Evolutionary conservation across 768 basidiomycete genomes (phyloP).

Genomic region (Cystoderma amianthinum): DNA sequence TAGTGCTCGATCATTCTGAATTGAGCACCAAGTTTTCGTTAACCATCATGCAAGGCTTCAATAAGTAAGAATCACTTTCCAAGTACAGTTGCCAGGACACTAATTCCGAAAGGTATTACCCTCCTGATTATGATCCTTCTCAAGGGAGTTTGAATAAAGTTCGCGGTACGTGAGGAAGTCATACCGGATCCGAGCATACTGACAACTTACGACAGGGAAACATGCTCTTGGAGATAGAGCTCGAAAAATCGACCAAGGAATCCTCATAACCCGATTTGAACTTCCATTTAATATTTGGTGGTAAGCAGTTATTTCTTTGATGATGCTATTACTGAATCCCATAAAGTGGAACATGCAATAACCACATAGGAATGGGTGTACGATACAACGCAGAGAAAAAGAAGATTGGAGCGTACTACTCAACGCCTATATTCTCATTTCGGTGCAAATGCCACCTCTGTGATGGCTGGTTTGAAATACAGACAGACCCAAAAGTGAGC

Average conservation of each 20-base stretch:
- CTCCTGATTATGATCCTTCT: conserved; percentile 43
- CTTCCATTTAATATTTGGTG: conserved; percentile 97
- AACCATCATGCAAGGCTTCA: conserved; percentile 36
- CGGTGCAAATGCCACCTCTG: conserved; percentile 98
- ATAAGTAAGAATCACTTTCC: conserved; percentile 26
- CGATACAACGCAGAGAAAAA: conserved; percentile 99
- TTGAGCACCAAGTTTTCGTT: neutral
- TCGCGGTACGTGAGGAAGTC: conserved; percentile 38
- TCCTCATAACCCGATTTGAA: conserved; percentile 93
- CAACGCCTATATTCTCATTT: conserved; percentile 92
- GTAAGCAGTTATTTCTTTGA: conserved; percentile 31
- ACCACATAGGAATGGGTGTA: conserved; percentile 97
- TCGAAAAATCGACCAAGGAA: conserved; percentile 92
- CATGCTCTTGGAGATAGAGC: conserved; percentile 93
- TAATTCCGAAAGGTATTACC: conserved; percentile 35
- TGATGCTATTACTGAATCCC: neutral
- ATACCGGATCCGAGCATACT: conserved; percentile 4
- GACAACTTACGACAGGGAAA: conserved; percentile 50
- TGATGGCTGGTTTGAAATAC: conserved; percentile 95
- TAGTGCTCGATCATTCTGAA: too few relatives aligned
- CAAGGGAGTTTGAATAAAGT: conserved; percentile 69
- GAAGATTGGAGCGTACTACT: conserved; percentile 92
- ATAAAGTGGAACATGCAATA: conserved; percentile 83
- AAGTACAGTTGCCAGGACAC: conserved; percentile 1
- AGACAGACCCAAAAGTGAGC: conserved; percentile 90